phyloP scores from a whole-genome alignment of 139 green algal species.

The Chlorella vulgaris region DNA sequence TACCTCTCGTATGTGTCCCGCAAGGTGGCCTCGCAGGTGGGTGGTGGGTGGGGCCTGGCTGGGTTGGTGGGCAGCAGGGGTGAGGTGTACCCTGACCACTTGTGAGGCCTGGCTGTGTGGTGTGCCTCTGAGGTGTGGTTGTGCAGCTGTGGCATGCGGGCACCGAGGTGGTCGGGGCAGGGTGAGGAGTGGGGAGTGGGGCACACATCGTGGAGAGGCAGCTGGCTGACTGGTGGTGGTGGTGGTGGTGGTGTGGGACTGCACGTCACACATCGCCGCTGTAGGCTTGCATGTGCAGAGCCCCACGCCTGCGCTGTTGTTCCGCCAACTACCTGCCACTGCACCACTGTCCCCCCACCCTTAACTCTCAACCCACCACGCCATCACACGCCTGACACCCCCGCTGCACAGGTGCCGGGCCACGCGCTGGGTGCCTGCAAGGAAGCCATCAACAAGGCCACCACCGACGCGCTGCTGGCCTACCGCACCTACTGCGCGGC shows the following conservation, averaged over 20 bases:
- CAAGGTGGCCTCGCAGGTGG: conserved; percentile 28
- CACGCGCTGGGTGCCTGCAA: conserved; percentile 50
- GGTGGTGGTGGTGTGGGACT: too few species aligned
- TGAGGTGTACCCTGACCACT: neutral
- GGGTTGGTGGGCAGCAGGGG: neutral
- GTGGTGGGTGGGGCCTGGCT: neutral
- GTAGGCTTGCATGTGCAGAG: too few species aligned
- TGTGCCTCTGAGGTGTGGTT: too few species aligned
- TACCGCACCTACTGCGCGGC: conserved; percentile 84
- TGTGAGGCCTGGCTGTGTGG: neutral
- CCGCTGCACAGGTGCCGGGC: conserved; percentile 32
- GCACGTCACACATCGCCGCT: too few species aligned
- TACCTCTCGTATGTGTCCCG: conserved; percentile 59
- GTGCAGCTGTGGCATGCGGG: neutral
- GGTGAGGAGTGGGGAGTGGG: too few species aligned
- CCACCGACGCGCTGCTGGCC: conserved; percentile 54
- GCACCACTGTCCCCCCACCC: neutral
- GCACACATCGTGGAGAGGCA: too few species aligned
- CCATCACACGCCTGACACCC: neutral
- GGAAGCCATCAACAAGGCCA: conserved; percentile 62
- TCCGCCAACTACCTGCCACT: too few species aligned
- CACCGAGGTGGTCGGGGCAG: too few species aligned
- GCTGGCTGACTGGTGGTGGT: too few species aligned
- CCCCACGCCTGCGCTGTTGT: too few species aligned
- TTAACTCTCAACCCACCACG: neutral